phyloP scores from a whole-genome alignment of 306 rosid genomes.

The Citrullus amarus region DNA sequence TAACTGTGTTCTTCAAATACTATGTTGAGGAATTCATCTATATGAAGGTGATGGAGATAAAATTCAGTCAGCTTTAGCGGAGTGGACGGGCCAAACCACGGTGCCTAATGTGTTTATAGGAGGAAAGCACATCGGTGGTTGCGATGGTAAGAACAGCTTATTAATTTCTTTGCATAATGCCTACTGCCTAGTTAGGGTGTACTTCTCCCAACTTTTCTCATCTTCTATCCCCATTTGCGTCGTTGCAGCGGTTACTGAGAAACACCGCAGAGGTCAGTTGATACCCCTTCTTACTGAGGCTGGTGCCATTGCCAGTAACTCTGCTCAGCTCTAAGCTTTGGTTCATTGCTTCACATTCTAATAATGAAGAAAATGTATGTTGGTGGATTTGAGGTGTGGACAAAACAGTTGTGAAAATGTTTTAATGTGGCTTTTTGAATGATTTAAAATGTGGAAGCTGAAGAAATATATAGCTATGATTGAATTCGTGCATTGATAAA shows the following conservation, averaged over 20 bases:
- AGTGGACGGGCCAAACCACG: slow-evolving; percentile 33
- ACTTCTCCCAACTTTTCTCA: not conserved
- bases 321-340: slow-evolving; percentile 29
- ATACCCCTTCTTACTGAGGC: slow-evolving; percentile 55
- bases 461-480: not conserved
- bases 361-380: not conserved
- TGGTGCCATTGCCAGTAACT: slow-evolving; percentile 40
- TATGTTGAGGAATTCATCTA: not conserved
- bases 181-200: not conserved
- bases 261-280: slow-evolving; percentile 43
- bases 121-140: slow-evolving; percentile 47
- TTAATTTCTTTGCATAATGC: not conserved
- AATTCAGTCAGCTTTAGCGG: slow-evolving; percentile 46
- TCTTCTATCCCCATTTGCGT: not conserved
- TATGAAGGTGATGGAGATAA: slow-evolving; percentile 47
- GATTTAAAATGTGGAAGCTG: not conserved
- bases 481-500: not conserved
- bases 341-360: not conserved
- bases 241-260: slow-evolving; percentile 52
- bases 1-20: not conserved
- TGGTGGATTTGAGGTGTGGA: not conserved
- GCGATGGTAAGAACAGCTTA: slow-evolving; percentile 21
- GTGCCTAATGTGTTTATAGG: slow-evolving; percentile 80
- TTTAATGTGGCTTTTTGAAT: not conserved
- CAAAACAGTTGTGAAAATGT: not conserved